Evolutionary conservation across 139 green algal species (phyloP), one percentile per base, ranked within the genome.

Genomic region (Chlamydomonas eustigma): DNA sequence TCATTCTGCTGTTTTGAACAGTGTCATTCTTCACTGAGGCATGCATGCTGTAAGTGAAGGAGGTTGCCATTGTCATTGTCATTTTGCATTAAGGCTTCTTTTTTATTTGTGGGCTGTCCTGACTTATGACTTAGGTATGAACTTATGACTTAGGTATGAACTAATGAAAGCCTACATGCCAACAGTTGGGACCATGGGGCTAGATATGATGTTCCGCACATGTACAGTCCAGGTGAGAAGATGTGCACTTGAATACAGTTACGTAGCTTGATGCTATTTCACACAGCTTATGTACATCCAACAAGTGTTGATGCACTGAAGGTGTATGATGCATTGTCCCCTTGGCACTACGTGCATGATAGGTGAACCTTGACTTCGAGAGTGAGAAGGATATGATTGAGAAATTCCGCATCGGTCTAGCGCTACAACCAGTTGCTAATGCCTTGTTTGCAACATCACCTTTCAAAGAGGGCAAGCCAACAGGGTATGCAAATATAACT

Each of bases 161-260:
- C 76, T 91, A 39, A 92, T 92, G 88, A 89, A 82, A 74, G 28
- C 79, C 1, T 97, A 98, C 89, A 97, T 98, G 93, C 93, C 93
- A n/a, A 97, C 80, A 4, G 85, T 91, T 0, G 96, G 96, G 37
- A 90, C 51, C 22, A 84, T 96, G 71, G 96, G 96, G 0, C 87
- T 93, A 44, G 96, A 99, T 85, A 99, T 99, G 96, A 99, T 99
- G 96, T 97, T 98, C 83, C 84, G 96, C 18, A 97, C 93, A 1
- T 97, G 90, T 83, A 99, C 96, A 25, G 92, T 99, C 32, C 96
- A 99, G 90, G 89, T 91, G 30, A 22, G 73, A 38, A 22, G 58
- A 30, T 69, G 58, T 69, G 58, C n/a, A n/a, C n/a, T n/a, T n/a
- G n/a, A n/a, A n/a, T n/a, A n/a, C n/a, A n/a, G n/a, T n/a, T n/a